phyloP scores from a whole-genome alignment of 2,329 filamentous ascomycete species.

The Cordyceps fumosorosea region DNA sequence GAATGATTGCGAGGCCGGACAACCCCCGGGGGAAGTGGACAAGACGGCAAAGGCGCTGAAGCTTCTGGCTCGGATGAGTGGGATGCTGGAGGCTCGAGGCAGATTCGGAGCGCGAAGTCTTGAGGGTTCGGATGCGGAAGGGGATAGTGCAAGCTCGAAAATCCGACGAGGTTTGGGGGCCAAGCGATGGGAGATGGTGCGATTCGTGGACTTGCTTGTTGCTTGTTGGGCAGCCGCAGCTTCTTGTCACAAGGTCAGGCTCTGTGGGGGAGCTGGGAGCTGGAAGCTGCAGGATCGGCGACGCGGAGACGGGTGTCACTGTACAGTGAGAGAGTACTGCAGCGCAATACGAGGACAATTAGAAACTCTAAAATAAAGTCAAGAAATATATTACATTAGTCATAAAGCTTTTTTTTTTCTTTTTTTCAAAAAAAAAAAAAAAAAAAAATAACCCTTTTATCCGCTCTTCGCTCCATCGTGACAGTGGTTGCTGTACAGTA shows the following conservation, averaged over 20 bases:
- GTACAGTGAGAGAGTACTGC: too few species aligned
- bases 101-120: background rate
- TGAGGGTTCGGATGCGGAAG: background rate
- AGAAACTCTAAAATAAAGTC: too few species aligned
- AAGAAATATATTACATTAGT: background rate
- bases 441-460: background rate
- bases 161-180: background rate
- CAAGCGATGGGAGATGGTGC: background rate
- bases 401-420: background rate
- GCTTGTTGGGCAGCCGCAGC: constrained; percentile 3
- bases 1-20: background rate
- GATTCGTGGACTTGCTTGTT: background rate
- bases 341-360: background rate
- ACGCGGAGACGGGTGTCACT: background rate
- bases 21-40: background rate
- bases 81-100: background rate
- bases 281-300: background rate
- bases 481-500: constrained; percentile 7
- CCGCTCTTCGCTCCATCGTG: background rate
- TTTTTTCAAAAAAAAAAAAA: background rate
- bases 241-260: constrained; percentile 6
- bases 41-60: background rate
- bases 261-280: background rate
- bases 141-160: too few species aligned
- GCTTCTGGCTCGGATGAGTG: background rate